Percentiles rank a stretch among this genome's conserved stretches.
These are phyloP conservation scores for Epichloe gansuensis DNA, from an alignment of 2,329 filamentous ascomycete species.

Conservation along the genomic window DNA sequence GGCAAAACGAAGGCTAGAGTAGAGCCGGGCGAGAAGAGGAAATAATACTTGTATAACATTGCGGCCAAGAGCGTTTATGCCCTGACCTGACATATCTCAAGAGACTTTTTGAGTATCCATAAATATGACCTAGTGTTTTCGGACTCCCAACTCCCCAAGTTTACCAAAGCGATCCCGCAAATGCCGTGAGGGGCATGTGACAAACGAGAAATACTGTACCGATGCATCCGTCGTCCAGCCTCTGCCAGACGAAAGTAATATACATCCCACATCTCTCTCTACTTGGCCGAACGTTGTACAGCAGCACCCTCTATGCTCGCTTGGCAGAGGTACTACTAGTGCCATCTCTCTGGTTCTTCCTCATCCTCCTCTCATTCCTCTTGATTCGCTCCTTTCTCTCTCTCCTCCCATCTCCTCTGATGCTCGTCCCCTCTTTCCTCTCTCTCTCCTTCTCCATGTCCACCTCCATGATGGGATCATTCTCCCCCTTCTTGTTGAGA, in stretches of 20 bases:
- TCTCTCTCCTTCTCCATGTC: conserved; percentile 60
- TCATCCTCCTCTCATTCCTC: conserved; percentile 58
- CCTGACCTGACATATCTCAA: background rate
- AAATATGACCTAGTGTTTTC: background rate
- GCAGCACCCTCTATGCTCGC: background rate
- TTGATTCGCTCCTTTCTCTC: conserved; percentile 57
- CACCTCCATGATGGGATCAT: conserved; percentile 87
- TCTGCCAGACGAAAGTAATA: no score
- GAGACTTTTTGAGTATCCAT: background rate
- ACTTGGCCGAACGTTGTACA: no score
- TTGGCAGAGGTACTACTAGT: background rate
- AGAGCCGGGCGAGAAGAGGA: background rate
- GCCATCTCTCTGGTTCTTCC: conserved; percentile 48
- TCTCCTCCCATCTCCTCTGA: conserved; percentile 49
- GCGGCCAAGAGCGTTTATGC: background rate
- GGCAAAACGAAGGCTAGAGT: background rate
- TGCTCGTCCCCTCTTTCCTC: conserved; percentile 48
- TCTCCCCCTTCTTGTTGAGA: conserved; percentile 71
- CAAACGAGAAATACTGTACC: background rate
- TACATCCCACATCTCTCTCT: no score
- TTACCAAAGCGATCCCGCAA: conserved; percentile 5
- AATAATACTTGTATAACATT: background rate
- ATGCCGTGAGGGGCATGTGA: background rate
- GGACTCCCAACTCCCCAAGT: conserved; percentile 15
- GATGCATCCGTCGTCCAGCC: no score